Evolutionary conservation across 208 protist genomes (phyloP), one percentile per base, ranked within the genome.

Genomic region (Angomonas ambiguus): DNA sequence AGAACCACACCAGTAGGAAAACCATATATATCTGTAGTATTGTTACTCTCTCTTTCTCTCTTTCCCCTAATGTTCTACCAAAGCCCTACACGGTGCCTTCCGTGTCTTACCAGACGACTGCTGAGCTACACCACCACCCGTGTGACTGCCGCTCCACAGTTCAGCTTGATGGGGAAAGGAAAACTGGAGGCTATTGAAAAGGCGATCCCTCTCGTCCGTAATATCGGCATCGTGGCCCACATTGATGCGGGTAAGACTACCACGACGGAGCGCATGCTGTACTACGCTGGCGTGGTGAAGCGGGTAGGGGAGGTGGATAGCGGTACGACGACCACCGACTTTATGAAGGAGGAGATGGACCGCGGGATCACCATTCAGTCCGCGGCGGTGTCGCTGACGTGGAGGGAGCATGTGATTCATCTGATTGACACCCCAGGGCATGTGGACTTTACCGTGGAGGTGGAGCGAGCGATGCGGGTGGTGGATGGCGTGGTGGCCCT

Each of bases 381-480:
- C 30, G 96, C 97, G 3, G 93, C 95, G 0, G 95, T 97, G 20
- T 91, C 92, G 16, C 85, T 98, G 16, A 56, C 55, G 30, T 99
- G 97, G 97, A 67, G 58, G 18, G 72, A 78, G 4, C 71, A 95
- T 64, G 31, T 61, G 61, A 89, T 98, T 45, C 96, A 98, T 71
- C 72, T 99, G 0, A 98, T 99, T 58, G 97, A 99, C 84, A 98
- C 97, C 0, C 97, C 97, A 0, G 96, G 97, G 1, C 97, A 98
- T 76, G 94, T 98, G 11, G 97, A 99, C 76, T 99, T 99, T 62
- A 98, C 94, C 18, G 85, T 98, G 33, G 97, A 99, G 72, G 97
- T 99, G 51, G 97, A 99, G 81, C 83, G 97, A 18, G 81, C 91
- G 27, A 81, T 98, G 76, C 91, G 97, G 2, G 96, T 99, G n/a